Percentiles rank a stretch among this genome's conserved stretches.
Conservation (phyloP, 306 rosid genomes). For the Astragalus glycyphyllos region DNA sequence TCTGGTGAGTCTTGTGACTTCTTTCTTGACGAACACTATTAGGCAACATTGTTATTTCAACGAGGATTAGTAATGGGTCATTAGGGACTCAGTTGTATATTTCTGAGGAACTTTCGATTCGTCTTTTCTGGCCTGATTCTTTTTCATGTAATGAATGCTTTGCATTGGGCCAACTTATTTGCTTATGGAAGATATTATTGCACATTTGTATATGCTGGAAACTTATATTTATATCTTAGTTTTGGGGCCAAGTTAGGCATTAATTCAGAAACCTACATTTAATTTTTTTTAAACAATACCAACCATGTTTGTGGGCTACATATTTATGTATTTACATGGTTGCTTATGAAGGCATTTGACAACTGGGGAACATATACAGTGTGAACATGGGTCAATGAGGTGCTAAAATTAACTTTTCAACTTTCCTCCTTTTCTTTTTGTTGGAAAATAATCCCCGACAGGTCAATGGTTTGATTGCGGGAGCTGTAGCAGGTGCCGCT, state of each 20-base stretch:
- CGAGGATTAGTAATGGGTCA: neutral
- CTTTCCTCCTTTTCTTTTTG: neutral
- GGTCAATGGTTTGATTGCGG: slow-evolving; percentile 86
- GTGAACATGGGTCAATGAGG: slow-evolving; percentile 5
- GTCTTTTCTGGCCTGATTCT: slow-evolving; percentile 1
- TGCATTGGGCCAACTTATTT: slow-evolving; percentile 25
- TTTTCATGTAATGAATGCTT: neutral
- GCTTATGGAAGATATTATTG: slow-evolving; percentile 6
- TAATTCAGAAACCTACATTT: neutral
- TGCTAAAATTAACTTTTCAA: slow-evolving; percentile 26
- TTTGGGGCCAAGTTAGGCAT: slow-evolving; percentile 5
- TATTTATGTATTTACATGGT: slow-evolving; percentile 23
- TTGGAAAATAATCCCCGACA: slow-evolving; percentile 36
- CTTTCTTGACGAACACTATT: neutral
- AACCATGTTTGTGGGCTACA: neutral
- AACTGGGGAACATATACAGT: slow-evolving; percentile 1
- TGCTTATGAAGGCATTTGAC: slow-evolving; percentile 20
- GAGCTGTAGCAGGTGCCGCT: slow-evolving; percentile 80
- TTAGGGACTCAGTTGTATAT: neutral
- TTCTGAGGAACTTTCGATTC: slow-evolving; percentile 9
- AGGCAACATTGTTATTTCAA: neutral
- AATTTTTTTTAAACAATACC: neutral
- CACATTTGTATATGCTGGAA: slow-evolving; percentile 16
- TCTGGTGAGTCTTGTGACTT: neutral
- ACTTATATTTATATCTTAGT: neutral